Base-by-base conservation (phyloP, 805 yeast species). In the Barnettozyma californica region DNA sequence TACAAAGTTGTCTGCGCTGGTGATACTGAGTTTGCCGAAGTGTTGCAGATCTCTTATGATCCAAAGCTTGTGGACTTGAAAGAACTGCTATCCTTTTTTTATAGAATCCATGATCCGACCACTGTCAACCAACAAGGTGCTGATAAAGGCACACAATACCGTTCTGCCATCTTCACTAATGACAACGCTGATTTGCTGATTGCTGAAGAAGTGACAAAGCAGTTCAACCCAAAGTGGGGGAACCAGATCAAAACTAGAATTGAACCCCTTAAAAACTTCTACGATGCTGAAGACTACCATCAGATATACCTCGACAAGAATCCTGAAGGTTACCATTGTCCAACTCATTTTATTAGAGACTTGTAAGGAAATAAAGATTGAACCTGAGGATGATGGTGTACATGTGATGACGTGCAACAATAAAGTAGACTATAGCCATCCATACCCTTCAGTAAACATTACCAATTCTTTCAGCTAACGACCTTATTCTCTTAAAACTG, bases 221-320 rank as follows among this genome's bases (percentile, higher is more conserved):
- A 71, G 42, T 73, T 81, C 63, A 94, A 90, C 63, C 77, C 77
- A 48, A 75, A 78, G 50, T 94, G 92, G 87, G 73, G 75, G 43
- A 75, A 83, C 59, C 69, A 70, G 49, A 84, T 94, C 25, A 84
- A 71, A 41, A 90, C 98, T 1, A 69, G 68, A 41, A 78, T 91
- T 45, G 85, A 80, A 60, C 84, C 87, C 9, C 75, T 89, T 41
- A 63, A 71, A 44, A 73, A 72, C 50, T 94, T 87, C 75, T 84
- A 83, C 71, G 97, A 91, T 62, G 98, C 97, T n/a, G 99, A 92
- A 67, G 91, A 83, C 34, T 92, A 91, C 65, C 99, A 92, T 65
- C 98, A 92, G 64, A 61, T 75, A 52, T 92, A 94, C 64, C 72
- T 92, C 58, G 75, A 76, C 48, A 82, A 80, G 60, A 89, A 92